phyloP scores from a whole-genome alignment of 176 grass and related monocot genomes.

The Puya raimondii region DNA sequence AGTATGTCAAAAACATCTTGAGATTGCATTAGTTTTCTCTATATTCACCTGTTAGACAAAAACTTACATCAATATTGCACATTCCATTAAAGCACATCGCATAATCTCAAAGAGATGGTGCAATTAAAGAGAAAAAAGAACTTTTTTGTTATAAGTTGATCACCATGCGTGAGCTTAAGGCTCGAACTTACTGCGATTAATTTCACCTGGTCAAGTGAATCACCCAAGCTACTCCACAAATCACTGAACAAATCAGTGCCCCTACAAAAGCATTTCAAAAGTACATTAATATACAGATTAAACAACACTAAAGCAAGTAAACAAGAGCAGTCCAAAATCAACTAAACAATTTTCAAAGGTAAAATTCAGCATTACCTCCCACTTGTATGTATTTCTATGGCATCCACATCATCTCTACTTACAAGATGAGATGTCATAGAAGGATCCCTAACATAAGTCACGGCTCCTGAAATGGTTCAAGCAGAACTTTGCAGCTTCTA shows the following conservation, averaged over 20 bases:
- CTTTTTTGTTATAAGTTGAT: background rate
- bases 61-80: too few relatives aligned
- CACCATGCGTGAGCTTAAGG: constrained; percentile 6
- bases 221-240: constrained; percentile 60
- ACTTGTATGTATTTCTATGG: constrained; percentile 88
- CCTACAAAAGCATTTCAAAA: constrained; percentile 39
- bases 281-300: background rate
- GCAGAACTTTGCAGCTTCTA: constrained; percentile 32
- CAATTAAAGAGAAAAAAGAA: background rate
- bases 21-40: too few relatives aligned
- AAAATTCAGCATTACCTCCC: constrained; percentile 31
- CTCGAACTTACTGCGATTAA: constrained; percentile 60
- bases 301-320: constrained; percentile 2
- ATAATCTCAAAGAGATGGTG: too few relatives aligned
- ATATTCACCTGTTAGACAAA: too few relatives aligned
- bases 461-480: constrained; percentile 62
- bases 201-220: constrained; percentile 54
- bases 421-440: constrained; percentile 54
- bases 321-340: background rate
- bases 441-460: constrained; percentile 73
- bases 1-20: too few relatives aligned
- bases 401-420: constrained; percentile 71
- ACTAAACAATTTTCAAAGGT: background rate
- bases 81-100: too few relatives aligned
- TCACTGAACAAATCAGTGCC: constrained; percentile 57